Base-by-base conservation (phyloP, 2,329 filamentous ascomycete genomes). In the Apiospora phragmitis region DNA sequence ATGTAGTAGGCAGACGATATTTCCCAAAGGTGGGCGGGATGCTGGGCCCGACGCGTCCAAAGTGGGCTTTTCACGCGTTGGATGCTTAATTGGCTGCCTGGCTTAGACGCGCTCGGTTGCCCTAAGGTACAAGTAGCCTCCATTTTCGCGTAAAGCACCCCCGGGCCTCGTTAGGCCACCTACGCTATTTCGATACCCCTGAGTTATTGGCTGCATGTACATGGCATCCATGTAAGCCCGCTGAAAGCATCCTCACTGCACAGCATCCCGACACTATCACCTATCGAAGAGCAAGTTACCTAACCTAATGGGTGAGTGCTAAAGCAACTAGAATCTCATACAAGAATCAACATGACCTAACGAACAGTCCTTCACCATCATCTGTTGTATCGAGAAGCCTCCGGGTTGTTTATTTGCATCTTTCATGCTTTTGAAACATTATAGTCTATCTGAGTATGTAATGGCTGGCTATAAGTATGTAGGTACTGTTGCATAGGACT, bases 371-470 rank as follows among this genome's bases (percentile, higher is more conserved):
- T 21, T 21, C 18, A 16, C 18, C 43, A 21, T 21, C 43, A 45
- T 21, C 43, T 6, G 12, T 51, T 6, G 12, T 51, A 18, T 45
- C 24, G 29, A 26, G 11, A 16, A 26, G 16, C 14, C 4, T 12
- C 24, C 14, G 24, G 3, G 11, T 16, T 51, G 24, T 59, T 47
- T 24, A 12, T 4, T 49, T 49, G 47, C 5, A 49, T 49, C 11
- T 8, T 62, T 38, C 55, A 62, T 62, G 55, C 32, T 62, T 49
- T 38, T 62, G 32, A 38, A 62, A 62, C 55, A 38, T 38, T 62
- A 62, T 62, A 62, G 55, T 62, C 55, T 62, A 62, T 62, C 16
- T 62, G 55, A 62, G 55, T 62, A 62, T 62, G 55, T 62, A 62
- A 62, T 62, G 55, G 55, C 55, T 62, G 55, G 55, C 55, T 38